Percentiles rank a stretch among this genome's conserved stretches.
These are phyloP conservation scores for Auriscalpium orientale DNA, from an alignment of 768 basidiomycete species.

Conservation along the genomic window DNA sequence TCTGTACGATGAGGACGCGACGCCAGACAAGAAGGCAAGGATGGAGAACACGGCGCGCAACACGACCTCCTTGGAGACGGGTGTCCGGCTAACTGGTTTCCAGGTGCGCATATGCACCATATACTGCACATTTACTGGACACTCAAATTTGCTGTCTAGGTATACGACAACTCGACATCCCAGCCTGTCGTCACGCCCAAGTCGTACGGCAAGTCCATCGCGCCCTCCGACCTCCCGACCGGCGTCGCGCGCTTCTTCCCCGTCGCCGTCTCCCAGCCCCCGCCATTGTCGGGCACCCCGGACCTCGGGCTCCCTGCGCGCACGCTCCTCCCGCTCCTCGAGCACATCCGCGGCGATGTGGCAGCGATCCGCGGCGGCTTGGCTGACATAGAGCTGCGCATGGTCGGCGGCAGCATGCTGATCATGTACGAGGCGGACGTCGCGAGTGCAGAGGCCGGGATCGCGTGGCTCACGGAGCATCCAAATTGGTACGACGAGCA, in stretches of 20 bases:
- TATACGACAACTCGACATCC: conserved; percentile 55
- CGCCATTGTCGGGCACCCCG: conserved; percentile 9
- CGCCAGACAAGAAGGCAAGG: conserved; percentile 69
- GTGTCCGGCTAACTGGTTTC: conserved; percentile 82
- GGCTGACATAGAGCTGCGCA: conserved; percentile 54
- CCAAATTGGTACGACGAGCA: background rate
- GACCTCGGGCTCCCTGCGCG: conserved; percentile 48
- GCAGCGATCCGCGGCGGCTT: conserved; percentile 44
- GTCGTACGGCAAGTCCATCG: conserved; percentile 72
- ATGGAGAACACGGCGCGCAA: conserved; percentile 65
- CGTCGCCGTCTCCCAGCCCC: conserved; percentile 21
- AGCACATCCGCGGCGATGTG: conserved; percentile 44
- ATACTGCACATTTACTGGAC: background rate
- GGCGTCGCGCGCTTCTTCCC: conserved; percentile 81
- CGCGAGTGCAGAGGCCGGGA: conserved; percentile 6
- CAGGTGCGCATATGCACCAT: conserved; percentile 48
- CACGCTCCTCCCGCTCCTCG: conserved; percentile 51
- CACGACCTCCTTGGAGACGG: conserved; percentile 71
- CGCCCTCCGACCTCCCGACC: conserved; percentile 57
- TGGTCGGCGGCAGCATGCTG: conserved; percentile 77
- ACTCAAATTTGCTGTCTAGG: conserved; percentile 33
- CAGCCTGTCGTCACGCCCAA: conserved; percentile 61
- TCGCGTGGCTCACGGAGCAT: conserved; percentile 6
- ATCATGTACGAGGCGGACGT: conserved; percentile 70
- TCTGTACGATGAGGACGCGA: conserved; percentile 61